These are phyloP conservation scores for Sordaria brevicollis DNA, from an alignment of 495 filamentous ascomycete genomes.

Conservation along the genomic window DNA sequence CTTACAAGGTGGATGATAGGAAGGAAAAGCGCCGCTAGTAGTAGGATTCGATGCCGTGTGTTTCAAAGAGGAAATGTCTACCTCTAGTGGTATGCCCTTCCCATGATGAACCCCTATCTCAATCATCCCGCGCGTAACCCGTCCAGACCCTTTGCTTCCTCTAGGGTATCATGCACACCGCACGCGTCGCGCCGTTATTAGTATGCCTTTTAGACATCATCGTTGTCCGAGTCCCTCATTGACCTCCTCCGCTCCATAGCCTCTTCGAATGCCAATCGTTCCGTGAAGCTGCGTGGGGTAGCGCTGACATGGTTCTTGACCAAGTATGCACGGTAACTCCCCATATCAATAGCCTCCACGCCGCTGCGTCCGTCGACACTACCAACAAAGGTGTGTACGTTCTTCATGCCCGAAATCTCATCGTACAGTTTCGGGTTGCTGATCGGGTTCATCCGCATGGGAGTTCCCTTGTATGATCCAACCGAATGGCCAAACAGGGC, in stretches of 20 bases:
- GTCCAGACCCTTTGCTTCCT: not conserved
- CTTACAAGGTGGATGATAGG: not conserved
- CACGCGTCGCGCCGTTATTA: not conserved
- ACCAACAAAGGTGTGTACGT: constrained; percentile 35
- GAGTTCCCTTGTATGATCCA: constrained; percentile 35
- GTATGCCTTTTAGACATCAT: not conserved
- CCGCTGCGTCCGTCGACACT: constrained; percentile 33
- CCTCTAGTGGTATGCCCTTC: not conserved
- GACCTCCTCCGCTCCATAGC: constrained; percentile 19
- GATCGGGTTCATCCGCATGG: constrained; percentile 21
- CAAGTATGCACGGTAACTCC: constrained; percentile 24
- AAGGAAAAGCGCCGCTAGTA: not conserved
- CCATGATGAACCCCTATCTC: not conserved
- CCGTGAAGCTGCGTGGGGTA: constrained; percentile 31
- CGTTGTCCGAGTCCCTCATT: not conserved
- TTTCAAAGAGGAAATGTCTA: not conserved
- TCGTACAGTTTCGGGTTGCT: constrained; percentile 32
- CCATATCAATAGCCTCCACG: constrained; percentile 26
- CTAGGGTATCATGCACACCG: not conserved
- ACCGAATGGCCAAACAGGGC: constrained; percentile 19
- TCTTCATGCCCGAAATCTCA: constrained; percentile 33
- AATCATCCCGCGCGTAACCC: not conserved
- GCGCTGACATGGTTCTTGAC: constrained; percentile 11
- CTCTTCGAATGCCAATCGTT: constrained; percentile 35
- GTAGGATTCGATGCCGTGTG: not conserved